Base-by-base conservation (phyloP, 2,329 filamentous ascomycete genomes). In the Pleoardoris graminearum region DNA sequence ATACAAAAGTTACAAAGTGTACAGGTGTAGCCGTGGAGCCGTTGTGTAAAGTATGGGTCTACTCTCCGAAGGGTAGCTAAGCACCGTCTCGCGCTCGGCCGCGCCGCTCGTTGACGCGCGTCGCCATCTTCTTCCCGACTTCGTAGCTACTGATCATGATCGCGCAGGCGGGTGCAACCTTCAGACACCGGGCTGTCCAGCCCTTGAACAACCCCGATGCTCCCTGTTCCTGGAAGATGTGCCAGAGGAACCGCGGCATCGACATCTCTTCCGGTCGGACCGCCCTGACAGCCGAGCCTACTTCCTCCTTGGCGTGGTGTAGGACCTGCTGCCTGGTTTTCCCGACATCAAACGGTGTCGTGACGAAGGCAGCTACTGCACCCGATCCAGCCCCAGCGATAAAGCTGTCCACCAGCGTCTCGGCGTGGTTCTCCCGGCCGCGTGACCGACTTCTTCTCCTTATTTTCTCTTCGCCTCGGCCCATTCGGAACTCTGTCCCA, bases 81-180 rank as follows among this genome's bases (percentile, higher is more conserved):
- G n/a, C 17, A 55, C 33, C 60, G 16, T 59, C 49, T 30, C 57
- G 46, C 29, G 60, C 55, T 51, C 56, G 48, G 27, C 65, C 60
- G 48, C 75, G 76, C 61, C 77, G 77, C 62, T 85, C 81, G 60
- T 97, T 97, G 44, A 90, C 84, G 10, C 83, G 82, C 48, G 85
- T 81, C 29, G 95, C 95, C 70, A 89, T 86, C 72, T 89, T 87
- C 80, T 99, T 99, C 45, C 94, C 92, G 32, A 97, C 84, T 74
- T 99, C 94, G 73, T 97, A 99, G 70, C 88, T 96, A 70, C 90
- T 95, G 70, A 99, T 97, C 94, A 99, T 99, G 70, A 99, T 97
- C 23, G 94, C 94, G 75, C 94, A 99, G 0, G 93, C 91, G 1
- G 94, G 94, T 1, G 94, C 93, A 4, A 99, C 92, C 72, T 97